Evolutionary conservation across 805 yeast species (phyloP).

Genomic region (Torulaspora delbrueckii): DNA sequence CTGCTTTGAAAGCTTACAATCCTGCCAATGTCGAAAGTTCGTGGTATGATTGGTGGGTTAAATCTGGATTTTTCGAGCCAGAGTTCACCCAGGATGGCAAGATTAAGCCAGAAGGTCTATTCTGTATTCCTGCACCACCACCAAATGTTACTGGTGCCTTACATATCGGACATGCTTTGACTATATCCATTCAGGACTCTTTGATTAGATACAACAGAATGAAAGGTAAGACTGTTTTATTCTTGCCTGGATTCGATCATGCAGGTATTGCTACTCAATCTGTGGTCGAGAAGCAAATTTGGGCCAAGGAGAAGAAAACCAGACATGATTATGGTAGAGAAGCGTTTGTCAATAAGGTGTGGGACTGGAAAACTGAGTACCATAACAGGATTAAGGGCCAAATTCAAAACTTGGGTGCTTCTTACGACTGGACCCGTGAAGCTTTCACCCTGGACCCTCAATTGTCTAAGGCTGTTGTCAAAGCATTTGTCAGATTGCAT

Average conservation of each 20-base stretch:
- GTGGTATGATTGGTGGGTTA: constrained; percentile 97
- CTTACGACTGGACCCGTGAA: constrained; percentile 94
- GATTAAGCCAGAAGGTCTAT: constrained; percentile 73
- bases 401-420: constrained; percentile 85
- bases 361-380: constrained; percentile 98
- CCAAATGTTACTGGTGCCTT: constrained; percentile 98
- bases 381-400: constrained; percentile 81
- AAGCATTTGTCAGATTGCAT: constrained; percentile 85
- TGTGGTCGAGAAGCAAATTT: constrained; percentile 92
- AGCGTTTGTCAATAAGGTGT: constrained; percentile 76
- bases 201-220: constrained; percentile 91
- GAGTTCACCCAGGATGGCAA: constrained; percentile 71
- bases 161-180: constrained; percentile 97
- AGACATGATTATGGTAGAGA: constrained; percentile 96
- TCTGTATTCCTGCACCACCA: constrained; percentile 96
- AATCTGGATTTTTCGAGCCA: constrained; percentile 84
- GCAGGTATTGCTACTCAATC: constrained; percentile 99
- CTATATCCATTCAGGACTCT: constrained; percentile 91
- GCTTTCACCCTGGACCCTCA: constrained; percentile 86
- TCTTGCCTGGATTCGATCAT: constrained; percentile 95
- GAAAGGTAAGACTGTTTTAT: constrained; percentile 92
- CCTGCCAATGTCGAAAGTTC: constrained; percentile 92
- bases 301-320: constrained; percentile 82
- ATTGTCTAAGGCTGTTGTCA: constrained; percentile 73
- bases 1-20: constrained; percentile 88